These are phyloP conservation scores for Exophiala xenobiotica DNA, from an alignment of 2,329 filamentous ascomycete species.

Conservation along the genomic window DNA sequence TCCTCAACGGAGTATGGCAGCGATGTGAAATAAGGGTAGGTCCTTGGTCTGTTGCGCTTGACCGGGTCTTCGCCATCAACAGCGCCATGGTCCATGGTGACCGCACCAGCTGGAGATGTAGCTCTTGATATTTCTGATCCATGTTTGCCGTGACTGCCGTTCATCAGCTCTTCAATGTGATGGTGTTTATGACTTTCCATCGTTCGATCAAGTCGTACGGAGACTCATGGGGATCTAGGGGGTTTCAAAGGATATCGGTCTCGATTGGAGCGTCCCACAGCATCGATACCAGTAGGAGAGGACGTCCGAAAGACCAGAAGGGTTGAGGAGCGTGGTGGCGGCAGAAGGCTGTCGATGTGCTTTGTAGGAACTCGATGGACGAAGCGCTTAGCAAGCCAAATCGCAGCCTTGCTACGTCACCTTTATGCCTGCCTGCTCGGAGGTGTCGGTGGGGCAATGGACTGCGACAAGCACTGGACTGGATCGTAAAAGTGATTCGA, in stretches of 20 bases:
- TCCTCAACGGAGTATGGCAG: constrained; percentile 87
- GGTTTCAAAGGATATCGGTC: neutral
- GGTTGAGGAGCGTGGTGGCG: neutral
- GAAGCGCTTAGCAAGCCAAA: constrained; percentile 24
- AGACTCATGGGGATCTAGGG: constrained; percentile 11
- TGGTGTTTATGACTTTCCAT: constrained; percentile 24
- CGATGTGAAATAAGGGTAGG: constrained; percentile 88
- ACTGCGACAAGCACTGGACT: neutral
- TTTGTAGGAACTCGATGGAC: constrained; percentile 4
- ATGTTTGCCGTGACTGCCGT: constrained; percentile 16
- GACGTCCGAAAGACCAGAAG: neutral
- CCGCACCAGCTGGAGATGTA: constrained; percentile 70
- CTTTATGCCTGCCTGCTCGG: constrained; percentile 18
- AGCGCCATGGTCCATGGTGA: constrained; percentile 49
- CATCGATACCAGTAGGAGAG: neutral
- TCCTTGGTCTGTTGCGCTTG: constrained; percentile 74
- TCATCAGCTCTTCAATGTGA: constrained; percentile 15
- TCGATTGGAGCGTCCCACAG: constrained; percentile 10
- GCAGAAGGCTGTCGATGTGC: constrained; percentile 10
- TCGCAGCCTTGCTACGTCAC: constrained; percentile 27
- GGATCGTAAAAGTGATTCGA: neutral
- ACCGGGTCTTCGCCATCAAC: constrained; percentile 54
- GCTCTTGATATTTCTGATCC: constrained; percentile 70
- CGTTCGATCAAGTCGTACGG: neutral
- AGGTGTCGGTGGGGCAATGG: neutral